Conservation (phyloP, 495 filamentous ascomycete genomes). For the Barbatosphaeria neglecta region DNA sequence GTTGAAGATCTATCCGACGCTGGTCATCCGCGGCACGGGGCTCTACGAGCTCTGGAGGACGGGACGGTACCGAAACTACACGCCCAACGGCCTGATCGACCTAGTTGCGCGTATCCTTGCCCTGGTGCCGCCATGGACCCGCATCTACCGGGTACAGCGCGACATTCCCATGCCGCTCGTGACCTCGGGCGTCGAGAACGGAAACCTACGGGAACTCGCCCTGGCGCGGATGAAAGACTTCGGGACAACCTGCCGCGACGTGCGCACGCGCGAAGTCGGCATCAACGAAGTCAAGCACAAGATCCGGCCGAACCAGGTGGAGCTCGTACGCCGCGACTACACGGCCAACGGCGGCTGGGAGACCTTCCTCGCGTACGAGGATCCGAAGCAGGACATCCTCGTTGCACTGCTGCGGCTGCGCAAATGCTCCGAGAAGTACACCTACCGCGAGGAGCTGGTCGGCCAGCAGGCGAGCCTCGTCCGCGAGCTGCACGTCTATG, state of each 20-base stretch:
- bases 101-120: conserved; percentile 91
- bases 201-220: conserved; percentile 87
- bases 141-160: conserved; percentile 95
- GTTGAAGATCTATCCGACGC: conserved; percentile 93
- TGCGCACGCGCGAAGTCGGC: conserved; percentile 94
- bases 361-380: conserved; percentile 94
- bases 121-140: conserved; percentile 91
- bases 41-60: conserved; percentile 97
- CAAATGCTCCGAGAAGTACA: conserved; percentile 81
- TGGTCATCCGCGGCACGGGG: conserved; percentile 94
- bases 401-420: conserved; percentile 83
- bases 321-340: conserved; percentile 94
- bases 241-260: conserved; percentile 90
- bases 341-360: conserved; percentile 94
- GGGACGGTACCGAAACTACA: conserved; percentile 96
- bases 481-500: conserved; percentile 92
- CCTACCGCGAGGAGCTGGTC: conserved; percentile 78
- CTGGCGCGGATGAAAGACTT: conserved; percentile 97
- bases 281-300: conserved; percentile 99
- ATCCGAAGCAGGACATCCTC: conserved; percentile 95
- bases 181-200: conserved; percentile 93
- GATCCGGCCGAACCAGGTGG: conserved; percentile 90
- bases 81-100: conserved; percentile 89
- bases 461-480: conserved; percentile 85
- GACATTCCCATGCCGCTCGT: conserved; percentile 99